Conservation (phyloP, 108 stramenopile genomes). For the Cylindrotheca fusiformis region DNA sequence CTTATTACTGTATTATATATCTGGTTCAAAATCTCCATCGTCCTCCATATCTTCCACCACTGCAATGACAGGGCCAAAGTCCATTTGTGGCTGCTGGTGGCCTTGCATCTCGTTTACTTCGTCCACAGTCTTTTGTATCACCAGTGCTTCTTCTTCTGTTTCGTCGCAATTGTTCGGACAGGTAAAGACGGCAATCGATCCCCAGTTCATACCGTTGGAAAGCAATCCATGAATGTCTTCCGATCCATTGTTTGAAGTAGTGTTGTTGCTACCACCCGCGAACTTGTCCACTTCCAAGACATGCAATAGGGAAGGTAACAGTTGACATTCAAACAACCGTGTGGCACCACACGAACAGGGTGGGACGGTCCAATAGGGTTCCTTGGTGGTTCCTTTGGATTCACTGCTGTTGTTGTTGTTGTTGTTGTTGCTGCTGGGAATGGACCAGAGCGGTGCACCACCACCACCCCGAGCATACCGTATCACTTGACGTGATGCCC, state of each 20-base stretch:
- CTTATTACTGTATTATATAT: no score
- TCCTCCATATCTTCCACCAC: constrained; percentile 40
- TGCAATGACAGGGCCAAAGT: constrained; percentile 27
- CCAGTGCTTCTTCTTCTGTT: constrained; percentile 39
- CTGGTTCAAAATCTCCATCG: constrained; percentile 34
- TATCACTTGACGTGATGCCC: constrained; percentile 71
- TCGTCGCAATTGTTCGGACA: constrained; percentile 49
- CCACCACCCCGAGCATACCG: constrained; percentile 78
- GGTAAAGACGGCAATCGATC: constrained; percentile 73
- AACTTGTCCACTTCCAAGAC: constrained; percentile 62
- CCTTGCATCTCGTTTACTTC: constrained; percentile 11
- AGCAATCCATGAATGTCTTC: constrained; percentile 15
- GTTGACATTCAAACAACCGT: constrained; percentile 53
- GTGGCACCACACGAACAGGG: constrained; percentile 54
- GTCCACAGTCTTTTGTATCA: constrained; percentile 61
- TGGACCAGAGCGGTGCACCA: constrained; percentile 86
- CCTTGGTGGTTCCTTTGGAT: no score
- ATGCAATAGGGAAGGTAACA: constrained; percentile 70
- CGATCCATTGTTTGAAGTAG: neutral
- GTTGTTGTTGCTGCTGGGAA: constrained; percentile 44
- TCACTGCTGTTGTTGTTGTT: constrained; percentile 64
- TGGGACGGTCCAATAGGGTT: constrained; percentile 73
- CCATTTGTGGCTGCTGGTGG: constrained; percentile 13
- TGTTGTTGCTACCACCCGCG: constrained; percentile 5
- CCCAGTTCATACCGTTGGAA: constrained; percentile 80